phyloP scores from a whole-genome alignment of 768 basidiomycete genomes.

The Leucocoprinus sp. region DNA sequence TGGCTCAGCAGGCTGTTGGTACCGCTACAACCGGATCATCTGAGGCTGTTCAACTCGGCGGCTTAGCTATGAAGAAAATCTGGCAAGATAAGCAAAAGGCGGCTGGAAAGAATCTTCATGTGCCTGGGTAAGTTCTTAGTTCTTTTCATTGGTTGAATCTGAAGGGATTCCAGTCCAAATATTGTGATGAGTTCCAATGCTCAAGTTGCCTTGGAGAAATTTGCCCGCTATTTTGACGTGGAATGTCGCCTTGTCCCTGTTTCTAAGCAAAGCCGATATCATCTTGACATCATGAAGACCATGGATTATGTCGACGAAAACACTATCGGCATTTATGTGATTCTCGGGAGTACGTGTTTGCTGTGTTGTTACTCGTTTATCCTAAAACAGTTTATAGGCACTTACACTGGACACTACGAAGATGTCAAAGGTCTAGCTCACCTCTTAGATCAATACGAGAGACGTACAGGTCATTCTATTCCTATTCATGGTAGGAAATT shows the following conservation, averaged over 20 bases:
- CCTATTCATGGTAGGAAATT: slow-evolving; percentile 57
- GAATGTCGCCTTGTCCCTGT: slow-evolving; percentile 51
- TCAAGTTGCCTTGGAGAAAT: slow-evolving; percentile 66
- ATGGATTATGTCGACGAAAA: slow-evolving; percentile 67
- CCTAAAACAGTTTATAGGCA: slow-evolving; percentile 29
- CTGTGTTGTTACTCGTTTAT: slow-evolving; percentile 34
- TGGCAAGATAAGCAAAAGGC: slow-evolving; percentile 65
- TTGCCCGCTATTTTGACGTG: slow-evolving; percentile 65
- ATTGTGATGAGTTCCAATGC: slow-evolving; percentile 67
- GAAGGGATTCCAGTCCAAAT: slow-evolving; percentile 36
- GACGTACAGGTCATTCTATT: slow-evolving; percentile 48
- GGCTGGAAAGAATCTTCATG: slow-evolving; percentile 62
- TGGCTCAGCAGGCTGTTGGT: slow-evolving; percentile 53
- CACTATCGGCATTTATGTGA: slow-evolving; percentile 61
- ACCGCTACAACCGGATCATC: slow-evolving; percentile 67
- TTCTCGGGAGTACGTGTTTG: slow-evolving; percentile 28
- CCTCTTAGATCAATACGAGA: slow-evolving; percentile 56
- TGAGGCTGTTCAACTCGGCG: slow-evolving; percentile 70
- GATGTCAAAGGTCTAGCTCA: slow-evolving; percentile 81
- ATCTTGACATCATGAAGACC: slow-evolving; percentile 52
- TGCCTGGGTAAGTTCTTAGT: slow-evolving; percentile 48
- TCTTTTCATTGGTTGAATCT: not conserved
- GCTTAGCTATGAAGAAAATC: slow-evolving; percentile 64
- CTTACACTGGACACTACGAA: slow-evolving; percentile 69
- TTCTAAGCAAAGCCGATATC: slow-evolving; percentile 41